Evolutionary conservation across 1,284 basidiomycete genomes (phyloP).

Genomic region (Hemileia vastatrix): DNA sequence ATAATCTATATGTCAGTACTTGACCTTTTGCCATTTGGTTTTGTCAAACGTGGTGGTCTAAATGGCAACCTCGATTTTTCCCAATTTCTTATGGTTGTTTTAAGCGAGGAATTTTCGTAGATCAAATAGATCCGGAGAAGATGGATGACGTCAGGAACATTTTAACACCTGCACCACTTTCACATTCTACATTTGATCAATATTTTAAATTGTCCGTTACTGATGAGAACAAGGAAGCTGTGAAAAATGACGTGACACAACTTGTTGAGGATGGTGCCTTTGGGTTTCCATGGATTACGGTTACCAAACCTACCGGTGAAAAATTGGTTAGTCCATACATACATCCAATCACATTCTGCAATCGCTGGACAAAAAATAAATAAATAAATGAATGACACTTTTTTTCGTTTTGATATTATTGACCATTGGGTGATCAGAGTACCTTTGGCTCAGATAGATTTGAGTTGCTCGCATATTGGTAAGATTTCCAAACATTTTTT

Average conservation of each 20-base stretch:
- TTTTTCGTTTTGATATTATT: too few relatives aligned
- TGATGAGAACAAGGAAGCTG: background rate
- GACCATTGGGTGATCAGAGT: too few relatives aligned
- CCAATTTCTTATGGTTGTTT: background rate
- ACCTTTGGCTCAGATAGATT: conserved; percentile 21
- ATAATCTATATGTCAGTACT: conserved; percentile 6
- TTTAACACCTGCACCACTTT: background rate
- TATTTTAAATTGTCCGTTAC: background rate
- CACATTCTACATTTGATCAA: background rate
- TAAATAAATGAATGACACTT: too few relatives aligned
- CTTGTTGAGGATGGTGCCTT: conserved; percentile 13
- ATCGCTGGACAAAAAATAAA: too few relatives aligned
- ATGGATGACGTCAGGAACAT: background rate
- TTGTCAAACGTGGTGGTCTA: too few relatives aligned
- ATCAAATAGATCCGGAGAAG: background rate
- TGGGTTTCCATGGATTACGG: conserved; percentile 14
- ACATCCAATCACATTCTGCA: too few relatives aligned
- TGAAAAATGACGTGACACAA: background rate
- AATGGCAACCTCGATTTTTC: background rate
- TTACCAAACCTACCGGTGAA: background rate
- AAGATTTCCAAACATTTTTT: background rate
- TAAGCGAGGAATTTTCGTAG: conserved; percentile 7
- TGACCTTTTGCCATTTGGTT: background rate
- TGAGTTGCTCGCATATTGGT: conserved; percentile 19
- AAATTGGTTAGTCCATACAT: too few relatives aligned